These are phyloP conservation scores for Ganoderma meredithae DNA, from an alignment of 1,284 basidiomycete species.

Conservation along the genomic window DNA sequence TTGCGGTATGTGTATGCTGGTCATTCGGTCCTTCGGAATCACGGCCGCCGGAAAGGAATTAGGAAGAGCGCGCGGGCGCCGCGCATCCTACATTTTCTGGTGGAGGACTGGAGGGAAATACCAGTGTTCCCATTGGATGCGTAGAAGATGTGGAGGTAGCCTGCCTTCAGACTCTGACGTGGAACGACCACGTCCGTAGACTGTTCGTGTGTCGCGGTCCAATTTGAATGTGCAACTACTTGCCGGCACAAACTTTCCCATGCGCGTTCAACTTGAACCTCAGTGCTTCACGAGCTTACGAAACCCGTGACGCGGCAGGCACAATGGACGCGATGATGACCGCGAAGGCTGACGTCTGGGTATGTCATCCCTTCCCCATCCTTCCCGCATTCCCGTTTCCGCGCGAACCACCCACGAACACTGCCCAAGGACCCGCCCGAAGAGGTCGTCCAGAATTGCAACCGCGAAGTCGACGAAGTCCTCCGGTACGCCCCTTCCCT, in stretches of 20 bases:
- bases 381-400: neutral
- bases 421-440: conserved; percentile 76
- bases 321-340: conserved; percentile 98
- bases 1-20: neutral
- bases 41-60: neutral
- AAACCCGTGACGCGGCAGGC: conserved; percentile 45
- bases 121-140: neutral
- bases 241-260: neutral
- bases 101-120: neutral
- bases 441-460: conserved; percentile 80
- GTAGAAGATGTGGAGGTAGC: neutral
- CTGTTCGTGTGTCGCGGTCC: too few relatives aligned
- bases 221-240: too few relatives aligned
- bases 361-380: conserved; percentile 47
- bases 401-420: conserved; percentile 1
- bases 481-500: conserved; percentile 59
- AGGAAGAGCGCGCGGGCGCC: neutral
- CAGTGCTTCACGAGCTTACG: neutral
- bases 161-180: neutral
- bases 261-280: neutral
- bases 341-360: conserved; percentile 89
- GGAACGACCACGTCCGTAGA: neutral
- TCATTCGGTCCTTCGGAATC: neutral
- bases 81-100: too few relatives aligned
- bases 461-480: conserved; percentile 83